phyloP scores from a whole-genome alignment of 352 stramenopile species.

The Nothophytophthora sp. region DNA sequence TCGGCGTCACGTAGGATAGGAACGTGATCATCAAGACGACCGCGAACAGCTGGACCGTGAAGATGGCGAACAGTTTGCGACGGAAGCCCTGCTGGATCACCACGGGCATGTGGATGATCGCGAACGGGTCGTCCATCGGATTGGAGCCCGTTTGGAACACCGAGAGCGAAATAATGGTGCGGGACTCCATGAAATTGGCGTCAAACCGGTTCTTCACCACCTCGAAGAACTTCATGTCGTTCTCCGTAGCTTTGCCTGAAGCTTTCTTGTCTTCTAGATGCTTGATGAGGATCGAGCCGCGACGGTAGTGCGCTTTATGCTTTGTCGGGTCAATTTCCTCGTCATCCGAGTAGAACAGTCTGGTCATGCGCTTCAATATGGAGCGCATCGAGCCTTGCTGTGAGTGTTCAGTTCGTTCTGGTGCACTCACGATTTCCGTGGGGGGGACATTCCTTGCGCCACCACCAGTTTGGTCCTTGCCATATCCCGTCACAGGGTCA shows the following conservation, averaged over 20 bases:
- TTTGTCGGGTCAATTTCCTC: slow-evolving; percentile 39
- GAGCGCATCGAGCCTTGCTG: slow-evolving; percentile 27
- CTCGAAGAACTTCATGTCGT: slow-evolving; percentile 84
- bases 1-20: slow-evolving; percentile 33
- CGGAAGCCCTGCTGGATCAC: slow-evolving; percentile 72
- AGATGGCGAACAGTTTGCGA: slow-evolving; percentile 73
- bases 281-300: slow-evolving; percentile 70
- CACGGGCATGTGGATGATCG: slow-evolving; percentile 68
- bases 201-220: slow-evolving; percentile 75
- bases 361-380: slow-evolving; percentile 40
- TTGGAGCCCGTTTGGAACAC: slow-evolving; percentile 79
- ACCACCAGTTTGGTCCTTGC: slow-evolving; percentile 1
- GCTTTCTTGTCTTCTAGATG: slow-evolving; percentile 71
- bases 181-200: slow-evolving; percentile 70
- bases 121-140: slow-evolving; percentile 69
- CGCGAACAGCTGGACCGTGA: slow-evolving; percentile 62
- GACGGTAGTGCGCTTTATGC: slow-evolving; percentile 59
- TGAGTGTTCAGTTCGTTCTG: slow-evolving; percentile 1
- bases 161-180: slow-evolving; percentile 74
- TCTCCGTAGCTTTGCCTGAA: slow-evolving; percentile 56
- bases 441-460: slow-evolving; percentile 6
- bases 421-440: slow-evolving; percentile 7
- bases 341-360: slow-evolving; percentile 40
- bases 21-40: slow-evolving; percentile 46
- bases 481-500: slow-evolving; percentile 1